Percentiles rank a stretch among this genome's conserved stretches.
Conservation (phyloP, 2,329 filamentous ascomycete species). For the Neofusicoccum parvum region DNA sequence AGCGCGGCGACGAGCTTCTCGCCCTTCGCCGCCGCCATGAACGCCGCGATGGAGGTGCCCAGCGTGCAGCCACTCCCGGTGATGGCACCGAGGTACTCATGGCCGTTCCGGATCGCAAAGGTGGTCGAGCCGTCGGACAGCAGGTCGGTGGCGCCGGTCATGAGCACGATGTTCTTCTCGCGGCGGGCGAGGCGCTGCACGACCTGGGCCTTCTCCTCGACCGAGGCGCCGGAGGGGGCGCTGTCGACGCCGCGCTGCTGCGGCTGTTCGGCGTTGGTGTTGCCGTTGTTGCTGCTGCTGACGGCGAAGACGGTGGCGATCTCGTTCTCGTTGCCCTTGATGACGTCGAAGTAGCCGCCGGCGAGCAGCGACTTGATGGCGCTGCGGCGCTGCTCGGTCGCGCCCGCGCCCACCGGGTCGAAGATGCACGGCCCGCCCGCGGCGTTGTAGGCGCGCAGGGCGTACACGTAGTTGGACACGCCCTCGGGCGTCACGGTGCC, state of each 20-base stretch:
- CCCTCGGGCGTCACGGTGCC: constrained; percentile 82
- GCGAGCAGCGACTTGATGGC: constrained; percentile 73
- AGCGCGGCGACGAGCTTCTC: constrained; percentile 74
- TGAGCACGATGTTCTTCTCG: constrained; percentile 72
- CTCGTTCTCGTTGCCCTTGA: constrained; percentile 94
- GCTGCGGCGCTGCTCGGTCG: constrained; percentile 71
- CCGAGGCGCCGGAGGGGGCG: constrained; percentile 55
- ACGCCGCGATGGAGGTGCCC: constrained; percentile 77
- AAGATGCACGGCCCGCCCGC: constrained; percentile 75
- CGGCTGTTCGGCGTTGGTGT: not conserved
- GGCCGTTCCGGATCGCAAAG: constrained; percentile 73
- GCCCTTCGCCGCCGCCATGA: constrained; percentile 63
- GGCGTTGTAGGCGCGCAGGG: constrained; percentile 79
- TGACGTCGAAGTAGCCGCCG: constrained; percentile 77
- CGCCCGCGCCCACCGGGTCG: constrained; percentile 89
- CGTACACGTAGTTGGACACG: constrained; percentile 70
- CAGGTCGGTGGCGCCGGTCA: constrained; percentile 80
- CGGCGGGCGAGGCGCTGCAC: constrained; percentile 67
- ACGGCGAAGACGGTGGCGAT: constrained; percentile 66
- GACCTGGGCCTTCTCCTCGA: constrained; percentile 61
- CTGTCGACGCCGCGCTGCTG: constrained; percentile 87
- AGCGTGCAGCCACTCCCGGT: constrained; percentile 81
- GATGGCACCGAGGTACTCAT: constrained; percentile 68
- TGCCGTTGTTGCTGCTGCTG: not conserved
- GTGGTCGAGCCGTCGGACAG: constrained; percentile 73